A percentile compares a stretch with the other conserved stretches of the same genome.
These are phyloP conservation scores for Arachis hypogaea DNA, from an alignment of 306 rosid species.

Conservation along the genomic window DNA sequence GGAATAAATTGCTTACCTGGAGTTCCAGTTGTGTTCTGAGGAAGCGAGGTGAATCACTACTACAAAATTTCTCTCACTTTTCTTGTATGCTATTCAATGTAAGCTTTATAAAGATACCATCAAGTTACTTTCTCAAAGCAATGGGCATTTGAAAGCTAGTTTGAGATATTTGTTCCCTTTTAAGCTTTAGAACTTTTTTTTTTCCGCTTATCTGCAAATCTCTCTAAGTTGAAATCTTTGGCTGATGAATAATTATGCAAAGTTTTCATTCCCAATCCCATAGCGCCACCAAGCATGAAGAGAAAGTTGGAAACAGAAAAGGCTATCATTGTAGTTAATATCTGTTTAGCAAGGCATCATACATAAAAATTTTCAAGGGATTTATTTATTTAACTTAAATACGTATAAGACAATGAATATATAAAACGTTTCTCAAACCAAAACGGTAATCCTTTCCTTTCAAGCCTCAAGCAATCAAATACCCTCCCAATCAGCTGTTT, in stretches of 20 bases:
- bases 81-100: slow-evolving; percentile 32
- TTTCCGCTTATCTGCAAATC: slow-evolving; percentile 1
- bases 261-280: slow-evolving; percentile 1
- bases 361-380: not conserved
- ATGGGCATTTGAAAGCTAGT: slow-evolving; percentile 2
- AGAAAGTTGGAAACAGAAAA: not conserved
- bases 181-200: not conserved
- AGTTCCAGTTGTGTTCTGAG: slow-evolving; percentile 11
- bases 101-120: slow-evolving; percentile 7
- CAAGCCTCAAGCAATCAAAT: too few relatives aligned
- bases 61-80: slow-evolving; percentile 24
- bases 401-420: too few relatives aligned
- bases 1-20: slow-evolving; percentile 34
- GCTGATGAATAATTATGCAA: slow-evolving; percentile 5
- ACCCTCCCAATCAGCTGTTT: too few relatives aligned
- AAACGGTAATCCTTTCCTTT: too few relatives aligned
- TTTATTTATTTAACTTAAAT: too few relatives aligned
- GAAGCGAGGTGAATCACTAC: slow-evolving; percentile 12
- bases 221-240: not conserved
- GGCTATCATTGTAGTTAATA: not conserved
- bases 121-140: slow-evolving; percentile 15
- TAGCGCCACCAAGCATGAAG: not conserved
- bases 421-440: too few relatives aligned
- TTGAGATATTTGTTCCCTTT: slow-evolving; percentile 33
- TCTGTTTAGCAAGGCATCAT: not conserved